Evolutionary conservation across 139 green algal genomes (phyloP), one percentile per base, ranked within the genome.

Genomic region (Micractinium sp.): DNA sequence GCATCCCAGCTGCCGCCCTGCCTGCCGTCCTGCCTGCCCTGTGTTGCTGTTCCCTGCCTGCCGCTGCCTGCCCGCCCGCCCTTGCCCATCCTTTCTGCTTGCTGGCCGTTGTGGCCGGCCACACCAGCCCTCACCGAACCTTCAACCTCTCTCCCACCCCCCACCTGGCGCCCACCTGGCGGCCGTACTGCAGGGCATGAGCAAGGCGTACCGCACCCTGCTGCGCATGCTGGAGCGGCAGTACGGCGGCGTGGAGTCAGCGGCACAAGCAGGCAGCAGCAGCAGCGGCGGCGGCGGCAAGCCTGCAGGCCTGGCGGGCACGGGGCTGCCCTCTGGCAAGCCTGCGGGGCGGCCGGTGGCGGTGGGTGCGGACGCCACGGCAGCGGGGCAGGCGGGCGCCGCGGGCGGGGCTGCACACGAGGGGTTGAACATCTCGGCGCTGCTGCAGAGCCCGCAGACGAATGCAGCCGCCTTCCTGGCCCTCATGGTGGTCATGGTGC

Each of bases 401-500:
- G 61, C 35, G 27, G 69, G 15, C 67, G 33, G 56, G 22, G 61
- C 23, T 14, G 80, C 36, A 29, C 69, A 23, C 20, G 76, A 47
- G 14, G 84, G 82, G 16, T 12, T 56, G 33, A 82, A 74, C 66
- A 56, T 87, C 15, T 74, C 63, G 20, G 82, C 63, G n/a, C 41
- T 85, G 63, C 67, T 85, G 71, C 76, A 56, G n/a, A 89, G 63
- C 36, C 85, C 85, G 22, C 85, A 87, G 56, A 83, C 81, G 53
- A 91, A 89, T n/a, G 81, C 90, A 5, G 90, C 87, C 2, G 73
- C 85, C 53, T 61, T 92, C 47, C 53, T 92, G 60, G 53, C 81
- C 9, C 29, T 92, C 22, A 31, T 91, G 20, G 23, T 87, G 23
- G 38, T 90, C 1, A 88, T 92, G 60, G 33, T 89, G 25, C 23